Percentiles rank a stretch among this genome's conserved stretches.
Evolutionary conservation across 257 asterid species (phyloP).

Genomic region (Solanum raphanifolium): DNA sequence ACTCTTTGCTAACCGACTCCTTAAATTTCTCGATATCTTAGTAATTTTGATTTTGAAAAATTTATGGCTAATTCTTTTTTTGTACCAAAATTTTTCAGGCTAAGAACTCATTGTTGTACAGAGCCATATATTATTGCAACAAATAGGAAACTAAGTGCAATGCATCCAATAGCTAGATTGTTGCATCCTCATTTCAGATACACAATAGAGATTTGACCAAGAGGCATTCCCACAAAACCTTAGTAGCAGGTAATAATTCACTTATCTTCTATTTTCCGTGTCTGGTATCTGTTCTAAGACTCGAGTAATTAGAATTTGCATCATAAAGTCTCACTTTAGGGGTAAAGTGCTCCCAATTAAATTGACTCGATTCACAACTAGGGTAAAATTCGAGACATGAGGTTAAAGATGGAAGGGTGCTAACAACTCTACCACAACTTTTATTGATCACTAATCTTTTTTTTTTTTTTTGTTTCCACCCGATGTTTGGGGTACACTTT

Average conservation of each 20-base stretch:
- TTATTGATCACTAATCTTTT: background rate
- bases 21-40: no score
- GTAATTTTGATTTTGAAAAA: no score
- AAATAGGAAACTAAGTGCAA: constrained; percentile 55
- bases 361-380: background rate
- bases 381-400: background rate
- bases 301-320: no score
- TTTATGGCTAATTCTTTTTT: background rate
- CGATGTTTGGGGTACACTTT: no score
- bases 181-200: constrained; percentile 66
- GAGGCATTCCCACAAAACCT: constrained; percentile 70
- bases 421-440: background rate
- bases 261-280: background rate
- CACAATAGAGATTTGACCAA: constrained; percentile 67
- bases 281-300: no score
- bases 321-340: background rate
- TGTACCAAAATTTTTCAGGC: constrained; percentile 28
- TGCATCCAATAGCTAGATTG: constrained; percentile 67
- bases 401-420: background rate
- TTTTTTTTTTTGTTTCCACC: no score
- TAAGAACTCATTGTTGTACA: constrained; percentile 53
- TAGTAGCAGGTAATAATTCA: constrained; percentile 48
- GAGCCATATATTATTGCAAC: constrained; percentile 83
- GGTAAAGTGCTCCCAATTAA: background rate
- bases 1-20: no score